Conservation (phyloP, 306 rosid genomes). For the Ormosia semicastrata region DNA sequence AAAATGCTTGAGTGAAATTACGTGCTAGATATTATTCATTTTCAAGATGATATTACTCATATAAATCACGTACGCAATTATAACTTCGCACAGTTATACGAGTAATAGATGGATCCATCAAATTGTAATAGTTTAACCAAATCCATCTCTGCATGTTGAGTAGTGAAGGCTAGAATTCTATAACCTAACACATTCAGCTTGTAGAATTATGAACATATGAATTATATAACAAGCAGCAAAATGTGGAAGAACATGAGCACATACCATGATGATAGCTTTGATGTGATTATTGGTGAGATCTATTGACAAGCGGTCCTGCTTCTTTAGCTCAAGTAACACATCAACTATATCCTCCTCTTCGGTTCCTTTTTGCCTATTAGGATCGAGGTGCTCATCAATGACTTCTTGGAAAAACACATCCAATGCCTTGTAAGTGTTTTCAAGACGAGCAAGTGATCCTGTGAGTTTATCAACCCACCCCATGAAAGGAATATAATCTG, state of each 20-base stretch:
- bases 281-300: conserved; percentile 19
- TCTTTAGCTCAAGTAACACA: neutral
- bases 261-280: conserved; percentile 14
- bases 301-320: neutral
- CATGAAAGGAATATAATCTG: conserved; percentile 16
- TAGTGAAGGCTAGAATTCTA: neutral
- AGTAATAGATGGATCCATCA: neutral
- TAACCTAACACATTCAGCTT: too few relatives aligned
- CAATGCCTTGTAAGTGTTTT: neutral
- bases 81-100: too few relatives aligned
- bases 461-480: conserved; percentile 15
- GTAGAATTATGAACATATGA: too few relatives aligned
- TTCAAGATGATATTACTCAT: neutral
- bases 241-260: neutral
- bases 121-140: too few relatives aligned
- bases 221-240: too few relatives aligned
- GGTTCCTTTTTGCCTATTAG: neutral
- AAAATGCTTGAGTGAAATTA: neutral
- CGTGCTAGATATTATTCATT: neutral
- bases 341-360: conserved; percentile 17
- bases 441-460: neutral
- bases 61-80: neutral
- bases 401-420: conserved; percentile 12
- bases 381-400: neutral
- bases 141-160: neutral